These are phyloP conservation scores for Linnemannia schmuckeri DNA, from an alignment of 192 early-diverging fungal genomes.

Conservation along the genomic window DNA sequence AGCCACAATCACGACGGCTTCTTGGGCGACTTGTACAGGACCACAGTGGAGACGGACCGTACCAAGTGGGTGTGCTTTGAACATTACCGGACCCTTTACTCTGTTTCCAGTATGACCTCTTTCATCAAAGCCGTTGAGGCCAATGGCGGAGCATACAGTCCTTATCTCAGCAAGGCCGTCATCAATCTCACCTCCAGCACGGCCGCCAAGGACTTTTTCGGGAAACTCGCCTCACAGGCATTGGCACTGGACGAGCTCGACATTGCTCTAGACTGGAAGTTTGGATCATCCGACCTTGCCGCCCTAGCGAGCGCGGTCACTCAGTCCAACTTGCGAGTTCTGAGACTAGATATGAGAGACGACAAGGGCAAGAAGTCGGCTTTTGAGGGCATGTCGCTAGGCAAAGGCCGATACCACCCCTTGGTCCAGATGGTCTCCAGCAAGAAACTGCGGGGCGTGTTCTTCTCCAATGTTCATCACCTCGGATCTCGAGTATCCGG, in stretches of 20 bases:
- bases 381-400: background rate
- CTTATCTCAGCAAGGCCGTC: conserved; percentile 15
- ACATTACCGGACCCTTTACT: conserved; percentile 20
- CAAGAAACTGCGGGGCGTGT: background rate
- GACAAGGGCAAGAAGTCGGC: background rate
- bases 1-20: conserved; percentile 20
- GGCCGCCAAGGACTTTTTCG: conserved; percentile 15
- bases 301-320: background rate
- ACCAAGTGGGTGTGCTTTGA: conserved; percentile 53
- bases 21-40: conserved; percentile 36
- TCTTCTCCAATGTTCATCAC: background rate
- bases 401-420: conserved; percentile 23
- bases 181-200: background rate
- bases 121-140: conserved; percentile 10
- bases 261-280: conserved; percentile 4
- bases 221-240: background rate
- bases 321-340: conserved; percentile 11
- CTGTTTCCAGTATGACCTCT: background rate
- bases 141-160: conserved; percentile 3
- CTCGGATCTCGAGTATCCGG: background rate
- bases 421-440: background rate
- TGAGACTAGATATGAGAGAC: conserved; percentile 14
- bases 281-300: conserved; percentile 14
- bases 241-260: conserved; percentile 19
- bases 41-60: conserved; percentile 13